phyloP scores from a whole-genome alignment of 345 rosid species.

The Gossypium herbaceum region DNA sequence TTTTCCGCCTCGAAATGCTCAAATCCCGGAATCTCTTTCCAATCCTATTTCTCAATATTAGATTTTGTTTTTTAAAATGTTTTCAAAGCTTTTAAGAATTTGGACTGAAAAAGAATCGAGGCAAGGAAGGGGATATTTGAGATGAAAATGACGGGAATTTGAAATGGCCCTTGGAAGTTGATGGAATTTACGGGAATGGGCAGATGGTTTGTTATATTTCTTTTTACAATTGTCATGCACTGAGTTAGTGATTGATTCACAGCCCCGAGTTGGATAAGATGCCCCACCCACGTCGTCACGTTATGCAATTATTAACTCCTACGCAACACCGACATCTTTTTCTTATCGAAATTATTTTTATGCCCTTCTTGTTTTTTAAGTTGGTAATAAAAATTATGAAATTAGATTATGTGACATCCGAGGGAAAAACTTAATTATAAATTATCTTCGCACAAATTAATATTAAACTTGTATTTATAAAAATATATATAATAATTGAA shows the following conservation, averaged over 20 bases:
- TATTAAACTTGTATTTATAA: too few species aligned
- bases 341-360: background rate
- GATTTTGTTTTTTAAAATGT: background rate
- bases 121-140: background rate
- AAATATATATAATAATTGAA: too few species aligned
- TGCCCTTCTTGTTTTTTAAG: background rate
- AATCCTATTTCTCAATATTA: background rate
- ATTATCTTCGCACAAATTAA: too few species aligned
- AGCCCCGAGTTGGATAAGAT: background rate
- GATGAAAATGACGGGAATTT: background rate
- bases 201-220: background rate
- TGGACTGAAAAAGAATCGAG: background rate
- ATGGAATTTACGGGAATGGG: background rate
- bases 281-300: background rate
- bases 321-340: background rate
- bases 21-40: slow-evolving; percentile 4
- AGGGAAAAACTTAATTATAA: too few species aligned
- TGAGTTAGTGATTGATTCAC: background rate
- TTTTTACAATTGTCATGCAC: background rate
- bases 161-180: background rate
- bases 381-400: too few species aligned
- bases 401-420: too few species aligned
- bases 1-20: slow-evolving; percentile 5
- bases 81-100: background rate
- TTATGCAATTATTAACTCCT: background rate